Base-by-base conservation (phyloP, 768 basidiomycete species). In the Trametopsis cervina region DNA sequence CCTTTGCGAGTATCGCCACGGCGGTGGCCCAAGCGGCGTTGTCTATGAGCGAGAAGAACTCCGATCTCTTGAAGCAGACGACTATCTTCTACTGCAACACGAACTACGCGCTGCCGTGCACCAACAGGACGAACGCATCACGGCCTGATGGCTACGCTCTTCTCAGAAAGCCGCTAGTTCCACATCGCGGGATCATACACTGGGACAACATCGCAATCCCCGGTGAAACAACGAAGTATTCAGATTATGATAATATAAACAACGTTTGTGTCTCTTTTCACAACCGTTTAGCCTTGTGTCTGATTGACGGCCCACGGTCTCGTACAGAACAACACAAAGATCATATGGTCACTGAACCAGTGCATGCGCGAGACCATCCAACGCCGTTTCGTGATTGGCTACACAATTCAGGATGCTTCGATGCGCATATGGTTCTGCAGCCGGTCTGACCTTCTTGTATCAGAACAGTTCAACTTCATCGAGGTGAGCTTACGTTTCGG, bases 231-330 rank as follows among this genome's bases (percentile, higher is more conserved):
- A 42, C 42, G 42, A 49, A 21, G 33, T n/a, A 17, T 2, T 18
- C 11, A 9, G 18, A 12, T 24, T 21, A 24, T 1, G 22, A 25
- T 13, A 3, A 3, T 17, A 24, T 10, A 4, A 7, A 48, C 10
- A 18, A 48, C 4, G 47, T 48, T 33, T 3, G 47, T 42, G 27
- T n/a, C n/a, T n/a, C n/a, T n/a, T n/a, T n/a, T n/a, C n/a, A n/a
- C n/a, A n/a, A n/a, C n/a, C n/a, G n/a, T n/a, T n/a, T n/a, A n/a
- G n/a, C n/a, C n/a, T n/a, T n/a, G n/a, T n/a, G n/a, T n/a, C n/a
- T n/a, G n/a, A n/a, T n/a, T 27, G 4, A 25, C 35, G 2, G 18
- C 13, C 12, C 13, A 3, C 5, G 15, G 25, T 5, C 17, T 17
- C 2, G 2, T 21, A 2, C 22, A 51, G 50, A 36, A 46, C 21